A percentile compares a stretch with the other conserved stretches of the same genome.
These are phyloP conservation scores for Termitomyces sp. DNA, from an alignment of 768 basidiomycete genomes.

Conservation along the genomic window DNA sequence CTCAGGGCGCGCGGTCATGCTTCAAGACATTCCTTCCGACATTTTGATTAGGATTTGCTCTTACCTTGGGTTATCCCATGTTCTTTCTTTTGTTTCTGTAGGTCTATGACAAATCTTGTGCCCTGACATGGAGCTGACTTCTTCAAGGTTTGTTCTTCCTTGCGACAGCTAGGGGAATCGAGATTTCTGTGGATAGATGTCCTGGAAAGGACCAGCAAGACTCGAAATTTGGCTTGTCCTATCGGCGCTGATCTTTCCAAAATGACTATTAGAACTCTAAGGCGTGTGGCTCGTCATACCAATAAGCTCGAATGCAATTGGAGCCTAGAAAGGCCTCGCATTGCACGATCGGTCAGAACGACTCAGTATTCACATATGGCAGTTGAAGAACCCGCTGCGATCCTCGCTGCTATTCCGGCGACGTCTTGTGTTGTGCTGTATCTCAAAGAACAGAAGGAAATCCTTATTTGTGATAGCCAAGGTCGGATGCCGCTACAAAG, in stretches of 20 bases:
- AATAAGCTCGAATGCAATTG: background rate
- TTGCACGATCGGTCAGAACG: background rate
- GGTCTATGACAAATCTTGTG: background rate
- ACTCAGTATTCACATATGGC: background rate
- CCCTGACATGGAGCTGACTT: background rate
- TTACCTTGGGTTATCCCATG: constrained; percentile 8
- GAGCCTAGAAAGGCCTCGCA: background rate
- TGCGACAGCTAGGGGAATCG: constrained; percentile 5
- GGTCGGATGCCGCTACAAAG: background rate
- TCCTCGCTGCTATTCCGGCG: background rate
- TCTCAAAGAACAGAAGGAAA: background rate
- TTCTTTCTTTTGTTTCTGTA: constrained; percentile 9
- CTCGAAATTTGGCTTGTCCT: background rate
- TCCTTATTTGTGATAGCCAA: background rate
- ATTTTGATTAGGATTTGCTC: constrained; percentile 2
- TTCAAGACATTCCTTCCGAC: constrained; percentile 4
- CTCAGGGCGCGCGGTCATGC: background rate
- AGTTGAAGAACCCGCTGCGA: background rate
- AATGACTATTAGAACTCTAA: background rate
- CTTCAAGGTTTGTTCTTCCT: constrained; percentile 9
- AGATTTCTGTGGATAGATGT: constrained; percentile 1
- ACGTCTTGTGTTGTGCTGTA: background rate
- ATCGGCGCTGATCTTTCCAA: background rate
- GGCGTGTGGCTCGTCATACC: background rate
- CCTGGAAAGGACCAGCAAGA: background rate